Evolutionary conservation across 2,329 filamentous ascomycete species (phyloP), one percentile per base, ranked within the genome.

Genomic region (Talaromyces amestolkiae): DNA sequence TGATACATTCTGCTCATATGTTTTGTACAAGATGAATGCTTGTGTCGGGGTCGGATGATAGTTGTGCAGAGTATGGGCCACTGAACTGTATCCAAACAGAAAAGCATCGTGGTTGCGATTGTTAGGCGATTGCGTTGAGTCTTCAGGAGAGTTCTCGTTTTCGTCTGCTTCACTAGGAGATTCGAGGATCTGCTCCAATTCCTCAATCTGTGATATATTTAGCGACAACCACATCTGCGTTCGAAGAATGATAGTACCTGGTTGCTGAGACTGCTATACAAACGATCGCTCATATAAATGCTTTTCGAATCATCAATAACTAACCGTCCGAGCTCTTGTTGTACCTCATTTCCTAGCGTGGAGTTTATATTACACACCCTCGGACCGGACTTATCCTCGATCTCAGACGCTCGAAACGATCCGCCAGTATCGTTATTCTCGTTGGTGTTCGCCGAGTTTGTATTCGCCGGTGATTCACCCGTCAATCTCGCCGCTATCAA

Each of bases 1-100:
- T 67, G 88, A 86, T 10, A 89, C 84, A 68, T 87, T 87, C 65
- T 87, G 84, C 68, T 84, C 82, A 75, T 83, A 89, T 3, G 82
- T 75, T n/a, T 83, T 78, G 86, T 86, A 88, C 64, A 87, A 80
- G 9, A 80, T 72, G 19, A 76, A 77, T 3, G 86, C 82, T 66
- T 84, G 82, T 39, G 80, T 75, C 0, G 80, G 77, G 3, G 81
- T 75, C 4, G 86, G 86, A 72, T 88, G 86, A n/a, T 87, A 78
- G 7, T 80, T 76, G 27, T 81, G 79, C 72, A 89, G 81, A 65
- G 85, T 85, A 41, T 85, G 82, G 45, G 79, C 84, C 7, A 83
- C 78, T 0, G 86, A 87, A 69, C 82, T 84, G 71, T 84, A 87
- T 17, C 85, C 84, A 72, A 89, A 88, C 9, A 89, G 74, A 71